A percentile compares a stretch with the other conserved stretches of the same genome.
Conservation (phyloP, 305 asterid species). For the Fraxinus sp. region DNA sequence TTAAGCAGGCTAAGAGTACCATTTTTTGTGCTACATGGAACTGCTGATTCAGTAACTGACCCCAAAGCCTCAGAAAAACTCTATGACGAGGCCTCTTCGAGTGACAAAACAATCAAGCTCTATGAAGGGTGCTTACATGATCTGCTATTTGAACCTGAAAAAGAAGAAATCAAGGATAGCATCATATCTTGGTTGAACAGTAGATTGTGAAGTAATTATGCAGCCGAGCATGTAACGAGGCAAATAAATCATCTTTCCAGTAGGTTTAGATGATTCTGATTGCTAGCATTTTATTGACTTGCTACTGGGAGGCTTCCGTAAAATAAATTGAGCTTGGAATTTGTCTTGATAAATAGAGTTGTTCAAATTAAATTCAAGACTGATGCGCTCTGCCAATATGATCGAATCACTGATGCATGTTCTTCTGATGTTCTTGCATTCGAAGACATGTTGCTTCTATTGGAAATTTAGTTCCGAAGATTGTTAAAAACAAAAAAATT, state of each 20-base stretch:
- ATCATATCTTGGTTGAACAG: constrained; percentile 63
- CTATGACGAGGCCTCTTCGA: constrained; percentile 62
- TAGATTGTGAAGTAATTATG: constrained; percentile 37
- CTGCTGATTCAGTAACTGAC: constrained; percentile 70
- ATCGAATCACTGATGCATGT: not conserved
- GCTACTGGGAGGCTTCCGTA: not conserved
- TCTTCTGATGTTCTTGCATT: not conserved
- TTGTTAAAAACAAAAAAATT: too few species aligned
- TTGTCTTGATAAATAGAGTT: not conserved
- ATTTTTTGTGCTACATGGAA: constrained; percentile 84
- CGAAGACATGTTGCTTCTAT: not conserved
- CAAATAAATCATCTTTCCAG: not conserved
- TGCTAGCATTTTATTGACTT: not conserved
- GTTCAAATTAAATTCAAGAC: not conserved
- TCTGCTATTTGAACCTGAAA: constrained; percentile 87
- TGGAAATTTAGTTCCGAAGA: not conserved
- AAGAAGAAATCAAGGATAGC: constrained; percentile 48
- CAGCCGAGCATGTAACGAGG: not conserved
- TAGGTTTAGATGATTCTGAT: not conserved
- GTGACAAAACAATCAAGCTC: constrained; percentile 67
- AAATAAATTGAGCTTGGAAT: not conserved
- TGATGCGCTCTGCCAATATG: not conserved
- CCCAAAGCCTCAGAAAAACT: constrained; percentile 76
- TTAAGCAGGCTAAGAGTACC: constrained; percentile 52
- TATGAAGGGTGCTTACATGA: constrained; percentile 72